These are phyloP conservation scores for Alternaria novae-zelandiae DNA, from an alignment of 2,329 filamentous ascomycete species.

Conservation along the genomic window DNA sequence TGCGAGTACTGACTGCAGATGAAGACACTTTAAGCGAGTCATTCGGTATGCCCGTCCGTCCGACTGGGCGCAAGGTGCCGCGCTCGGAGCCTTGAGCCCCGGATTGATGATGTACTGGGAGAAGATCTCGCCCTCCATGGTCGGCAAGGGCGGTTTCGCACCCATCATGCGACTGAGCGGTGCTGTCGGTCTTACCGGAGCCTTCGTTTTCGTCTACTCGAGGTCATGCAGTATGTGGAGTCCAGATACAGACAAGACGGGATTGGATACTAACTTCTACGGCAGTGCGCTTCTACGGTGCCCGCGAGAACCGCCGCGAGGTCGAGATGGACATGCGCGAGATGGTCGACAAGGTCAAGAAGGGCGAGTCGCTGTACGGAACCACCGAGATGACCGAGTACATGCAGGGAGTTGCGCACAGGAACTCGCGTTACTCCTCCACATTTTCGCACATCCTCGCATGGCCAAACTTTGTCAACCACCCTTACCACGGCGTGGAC, in stretches of 20 bases:
- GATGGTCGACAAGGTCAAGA: slow-evolving; percentile 97
- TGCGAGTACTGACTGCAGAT: slow-evolving; percentile 28
- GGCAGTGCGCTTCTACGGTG: slow-evolving; percentile 92
- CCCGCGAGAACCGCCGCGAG: slow-evolving; percentile 89
- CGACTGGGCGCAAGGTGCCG: slow-evolving; percentile 77
- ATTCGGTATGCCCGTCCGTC: slow-evolving; percentile 82
- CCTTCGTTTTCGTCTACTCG: slow-evolving; percentile 85
- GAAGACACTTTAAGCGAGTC: slow-evolving; percentile 88
- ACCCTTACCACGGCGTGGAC: slow-evolving; percentile 85
- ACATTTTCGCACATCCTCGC: slow-evolving; percentile 84
- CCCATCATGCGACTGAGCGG: slow-evolving; percentile 81
- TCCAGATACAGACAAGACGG: not conserved
- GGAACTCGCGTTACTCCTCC: slow-evolving; percentile 91
- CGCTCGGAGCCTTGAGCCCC: slow-evolving; percentile 74
- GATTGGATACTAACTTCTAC: slow-evolving; percentile 3
- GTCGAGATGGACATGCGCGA: slow-evolving; percentile 96
- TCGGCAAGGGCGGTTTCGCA: slow-evolving; percentile 81
- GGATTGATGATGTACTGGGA: slow-evolving; percentile 80
- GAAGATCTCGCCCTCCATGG: slow-evolving; percentile 81
- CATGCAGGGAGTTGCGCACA: slow-evolving; percentile 89
- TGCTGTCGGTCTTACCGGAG: slow-evolving; percentile 75
- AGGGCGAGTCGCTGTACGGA: slow-evolving; percentile 88
- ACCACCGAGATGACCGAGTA: slow-evolving; percentile 78
- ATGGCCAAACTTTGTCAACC: slow-evolving; percentile 99
- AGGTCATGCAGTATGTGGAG: slow-evolving; percentile 75